These are phyloP conservation scores for Geum urbanum DNA, from an alignment of 306 rosid genomes.

Conservation along the genomic window DNA sequence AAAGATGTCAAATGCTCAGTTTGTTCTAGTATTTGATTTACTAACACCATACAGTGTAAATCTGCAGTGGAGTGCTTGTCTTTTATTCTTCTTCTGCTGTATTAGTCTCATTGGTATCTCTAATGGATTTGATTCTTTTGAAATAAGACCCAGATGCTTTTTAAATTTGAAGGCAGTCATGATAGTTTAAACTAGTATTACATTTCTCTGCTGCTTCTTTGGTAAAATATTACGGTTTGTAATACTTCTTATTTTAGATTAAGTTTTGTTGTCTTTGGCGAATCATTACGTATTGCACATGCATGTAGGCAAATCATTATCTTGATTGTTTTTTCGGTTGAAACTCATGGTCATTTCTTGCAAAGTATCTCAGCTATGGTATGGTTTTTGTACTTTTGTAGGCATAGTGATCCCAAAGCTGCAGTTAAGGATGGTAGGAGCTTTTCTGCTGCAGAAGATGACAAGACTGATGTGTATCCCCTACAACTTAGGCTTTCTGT, in stretches of 20 bases:
- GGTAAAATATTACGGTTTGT: neutral
- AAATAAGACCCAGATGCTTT: neutral
- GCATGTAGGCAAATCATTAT: neutral
- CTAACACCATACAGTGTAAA: neutral
- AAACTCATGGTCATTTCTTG: neutral
- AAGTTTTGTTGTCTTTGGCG: neutral
- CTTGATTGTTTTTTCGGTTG: constrained; percentile 7
- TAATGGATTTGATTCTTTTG: neutral
- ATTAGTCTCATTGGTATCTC: neutral
- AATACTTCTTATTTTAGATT: neutral
- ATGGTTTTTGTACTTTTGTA: constrained; percentile 31
- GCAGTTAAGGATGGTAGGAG: constrained; percentile 57
- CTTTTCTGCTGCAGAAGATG: constrained; percentile 69
- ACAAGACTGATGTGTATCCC: constrained; percentile 88
- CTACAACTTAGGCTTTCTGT: constrained; percentile 83
- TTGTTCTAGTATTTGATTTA: no score
- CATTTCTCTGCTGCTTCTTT: neutral
- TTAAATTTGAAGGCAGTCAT: neutral
- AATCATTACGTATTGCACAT: neutral
- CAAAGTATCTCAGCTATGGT: constrained; percentile 25
- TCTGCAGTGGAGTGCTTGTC: neutral
- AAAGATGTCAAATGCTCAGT: no score
- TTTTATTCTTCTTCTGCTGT: constrained; percentile 1
- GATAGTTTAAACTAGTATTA: neutral
- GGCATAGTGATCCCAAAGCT: constrained; percentile 80